Evolutionary conservation across 2,329 filamentous ascomycete species (phyloP).

Genomic region (Talaromyces amestolkiae): DNA sequence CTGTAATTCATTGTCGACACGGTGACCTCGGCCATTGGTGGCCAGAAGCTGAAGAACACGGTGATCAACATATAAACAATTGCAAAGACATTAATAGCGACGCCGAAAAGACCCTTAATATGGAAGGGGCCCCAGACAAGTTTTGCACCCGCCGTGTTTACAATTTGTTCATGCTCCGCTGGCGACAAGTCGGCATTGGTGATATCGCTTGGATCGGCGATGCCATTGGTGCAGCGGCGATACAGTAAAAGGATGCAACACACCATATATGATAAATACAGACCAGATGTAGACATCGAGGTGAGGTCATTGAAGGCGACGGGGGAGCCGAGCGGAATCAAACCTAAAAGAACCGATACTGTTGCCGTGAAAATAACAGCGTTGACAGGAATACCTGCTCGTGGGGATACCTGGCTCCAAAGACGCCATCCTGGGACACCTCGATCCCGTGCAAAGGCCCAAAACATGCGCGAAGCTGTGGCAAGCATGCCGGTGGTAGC

Average conservation of each 20-base stretch:
- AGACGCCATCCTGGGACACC: conserved; percentile 33
- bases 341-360: conserved; percentile 38
- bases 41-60: conserved; percentile 51
- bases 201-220: conserved; percentile 29
- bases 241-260: conserved; percentile 45
- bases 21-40: conserved; percentile 37
- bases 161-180: conserved; percentile 29
- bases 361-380: conserved; percentile 28
- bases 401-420: conserved; percentile 26
- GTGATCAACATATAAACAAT: conserved; percentile 44
- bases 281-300: conserved; percentile 46
- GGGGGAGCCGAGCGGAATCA: conserved; percentile 53
- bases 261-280: conserved; percentile 52
- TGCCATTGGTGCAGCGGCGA: conserved; percentile 37
- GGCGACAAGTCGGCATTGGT: neutral
- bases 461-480: conserved; percentile 29
- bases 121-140: conserved; percentile 28
- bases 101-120: conserved; percentile 41
- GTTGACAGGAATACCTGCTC: conserved; percentile 27
- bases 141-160: conserved; percentile 21
- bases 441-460: conserved; percentile 39
- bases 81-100: conserved; percentile 44
- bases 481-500: conserved; percentile 28
- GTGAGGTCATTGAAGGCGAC: conserved; percentile 52
- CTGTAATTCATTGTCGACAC: conserved; percentile 50